Conservation (phyloP, 257 asterid species). For the Solanum phureja region DNA sequence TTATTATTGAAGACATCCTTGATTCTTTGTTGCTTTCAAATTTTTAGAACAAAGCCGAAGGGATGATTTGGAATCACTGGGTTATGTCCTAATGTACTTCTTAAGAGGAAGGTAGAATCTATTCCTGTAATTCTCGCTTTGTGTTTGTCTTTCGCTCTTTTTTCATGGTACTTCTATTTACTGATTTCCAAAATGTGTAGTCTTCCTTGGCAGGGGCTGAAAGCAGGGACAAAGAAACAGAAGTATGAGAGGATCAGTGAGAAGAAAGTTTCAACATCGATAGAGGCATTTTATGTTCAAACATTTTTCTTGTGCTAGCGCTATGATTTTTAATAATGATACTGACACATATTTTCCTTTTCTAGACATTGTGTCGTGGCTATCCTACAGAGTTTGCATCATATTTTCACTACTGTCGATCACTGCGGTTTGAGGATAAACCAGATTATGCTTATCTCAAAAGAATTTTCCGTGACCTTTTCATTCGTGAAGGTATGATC, state of each 20-base stretch:
- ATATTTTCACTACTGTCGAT: slow-evolving; percentile 83
- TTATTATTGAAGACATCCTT: background rate
- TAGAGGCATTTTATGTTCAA: slow-evolving; percentile 45
- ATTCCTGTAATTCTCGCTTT: background rate
- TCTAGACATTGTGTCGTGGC: slow-evolving; percentile 62
- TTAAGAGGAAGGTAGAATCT: slow-evolving; percentile 65
- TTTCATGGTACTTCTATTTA: slow-evolving; percentile 9
- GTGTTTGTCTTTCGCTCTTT: background rate
- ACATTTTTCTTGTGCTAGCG: background rate
- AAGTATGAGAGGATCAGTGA: slow-evolving; percentile 83
- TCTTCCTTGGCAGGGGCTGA: slow-evolving; percentile 97
- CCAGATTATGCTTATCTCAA: slow-evolving; percentile 79
- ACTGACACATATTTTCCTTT: slow-evolving; percentile 7
- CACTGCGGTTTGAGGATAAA: slow-evolving; percentile 70
- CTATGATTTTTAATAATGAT: background rate
- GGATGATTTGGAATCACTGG: slow-evolving; percentile 95
- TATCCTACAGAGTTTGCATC: slow-evolving; percentile 83
- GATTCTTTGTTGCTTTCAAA: slow-evolving; percentile 15
- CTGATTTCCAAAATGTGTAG: slow-evolving; percentile 25
- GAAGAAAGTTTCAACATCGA: slow-evolving; percentile 81
- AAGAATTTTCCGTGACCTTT: slow-evolving; percentile 77
- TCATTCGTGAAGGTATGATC: slow-evolving; percentile 67
- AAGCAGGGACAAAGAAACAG: slow-evolving; percentile 90
- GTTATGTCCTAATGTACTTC: slow-evolving; percentile 90
- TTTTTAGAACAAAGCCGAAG: slow-evolving; percentile 82